These are phyloP conservation scores for Mycena galericulata DNA, from an alignment of 768 basidiomycete genomes.

Conservation along the genomic window DNA sequence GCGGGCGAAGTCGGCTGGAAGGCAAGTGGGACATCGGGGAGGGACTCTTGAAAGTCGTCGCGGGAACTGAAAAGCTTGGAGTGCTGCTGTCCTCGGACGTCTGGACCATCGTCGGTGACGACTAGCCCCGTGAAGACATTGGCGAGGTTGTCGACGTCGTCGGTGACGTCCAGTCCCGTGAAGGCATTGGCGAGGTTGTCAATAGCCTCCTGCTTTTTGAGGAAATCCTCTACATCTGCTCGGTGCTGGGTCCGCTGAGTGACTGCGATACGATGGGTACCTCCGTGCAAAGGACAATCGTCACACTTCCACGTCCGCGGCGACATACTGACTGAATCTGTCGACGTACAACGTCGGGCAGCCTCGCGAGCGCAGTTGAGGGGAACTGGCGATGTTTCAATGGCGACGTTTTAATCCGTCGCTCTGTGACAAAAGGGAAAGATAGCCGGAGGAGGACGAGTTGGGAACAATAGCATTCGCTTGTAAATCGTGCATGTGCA, in stretches of 20 bases:
- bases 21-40: conserved; percentile 10
- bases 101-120: conserved; percentile 20
- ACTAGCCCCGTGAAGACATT: conserved; percentile 1
- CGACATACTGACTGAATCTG: conserved; percentile 6
- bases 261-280: background rate
- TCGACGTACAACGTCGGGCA: background rate
- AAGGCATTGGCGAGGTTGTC: background rate
- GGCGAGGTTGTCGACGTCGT: conserved; percentile 2
- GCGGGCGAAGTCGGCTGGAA: conserved; percentile 5
- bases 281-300: conserved; percentile 18
- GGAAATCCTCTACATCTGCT: background rate
- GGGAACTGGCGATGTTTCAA: background rate
- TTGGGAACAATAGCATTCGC: conserved; percentile 5
- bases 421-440: conserved; percentile 9
- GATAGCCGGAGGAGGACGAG: background rate
- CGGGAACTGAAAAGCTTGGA: conserved; percentile 28
- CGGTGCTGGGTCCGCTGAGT: background rate
- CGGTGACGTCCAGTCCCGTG: background rate
- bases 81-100: conserved; percentile 17
- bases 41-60: conserved; percentile 16
- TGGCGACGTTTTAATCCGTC: background rate
- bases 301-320: conserved; percentile 2
- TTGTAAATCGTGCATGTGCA: conserved; percentile 1
- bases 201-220: background rate
- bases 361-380: background rate